phyloP scores from a whole-genome alignment of 192 early-diverging fungal species.

The Gamsiella multidivaricata region DNA sequence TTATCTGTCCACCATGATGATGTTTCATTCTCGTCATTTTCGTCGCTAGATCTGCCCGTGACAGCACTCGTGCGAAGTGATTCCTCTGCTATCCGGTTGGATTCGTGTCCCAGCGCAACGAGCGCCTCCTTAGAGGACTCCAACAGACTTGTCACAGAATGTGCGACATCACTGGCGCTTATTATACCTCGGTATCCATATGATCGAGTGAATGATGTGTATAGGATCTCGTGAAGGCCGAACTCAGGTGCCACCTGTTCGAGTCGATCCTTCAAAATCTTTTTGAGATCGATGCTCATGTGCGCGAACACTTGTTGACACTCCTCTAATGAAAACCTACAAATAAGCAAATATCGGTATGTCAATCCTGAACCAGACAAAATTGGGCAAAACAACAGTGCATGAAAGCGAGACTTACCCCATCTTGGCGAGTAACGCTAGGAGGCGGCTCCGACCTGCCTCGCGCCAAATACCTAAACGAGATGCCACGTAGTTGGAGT shows the following conservation, averaged over 20 bases:
- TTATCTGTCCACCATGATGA: conserved; percentile 76
- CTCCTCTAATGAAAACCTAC: conserved; percentile 83
- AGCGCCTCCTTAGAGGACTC: conserved; percentile 58
- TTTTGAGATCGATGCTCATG: conserved; percentile 82
- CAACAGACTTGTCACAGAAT: conserved; percentile 81
- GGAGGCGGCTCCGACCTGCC: conserved; percentile 80
- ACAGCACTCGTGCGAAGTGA: conserved; percentile 2
- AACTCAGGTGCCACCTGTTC: conserved; percentile 78
- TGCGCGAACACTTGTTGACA: conserved; percentile 79
- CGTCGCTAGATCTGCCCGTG: neutral
- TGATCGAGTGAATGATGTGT: conserved; percentile 80
- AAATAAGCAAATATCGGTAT: neutral
- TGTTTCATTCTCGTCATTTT: conserved; percentile 8
- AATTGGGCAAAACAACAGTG: neutral
- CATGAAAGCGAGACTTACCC: conserved; percentile 63
- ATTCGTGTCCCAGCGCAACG: conserved; percentile 45
- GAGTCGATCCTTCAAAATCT: conserved; percentile 72
- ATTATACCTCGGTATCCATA: conserved; percentile 78
- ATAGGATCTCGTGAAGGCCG: conserved; percentile 81
- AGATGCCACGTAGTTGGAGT: conserved; percentile 87
- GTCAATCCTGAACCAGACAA: no score
- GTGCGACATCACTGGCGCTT: conserved; percentile 84
- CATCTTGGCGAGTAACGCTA: conserved; percentile 89
- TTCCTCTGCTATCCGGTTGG: conserved; percentile 51
- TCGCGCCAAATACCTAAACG: conserved; percentile 92